Percentiles rank a stretch among this genome's conserved stretches.
phyloP scores from a whole-genome alignment of 2,329 filamentous ascomycete genomes.

The Trichophaea hybrida region DNA sequence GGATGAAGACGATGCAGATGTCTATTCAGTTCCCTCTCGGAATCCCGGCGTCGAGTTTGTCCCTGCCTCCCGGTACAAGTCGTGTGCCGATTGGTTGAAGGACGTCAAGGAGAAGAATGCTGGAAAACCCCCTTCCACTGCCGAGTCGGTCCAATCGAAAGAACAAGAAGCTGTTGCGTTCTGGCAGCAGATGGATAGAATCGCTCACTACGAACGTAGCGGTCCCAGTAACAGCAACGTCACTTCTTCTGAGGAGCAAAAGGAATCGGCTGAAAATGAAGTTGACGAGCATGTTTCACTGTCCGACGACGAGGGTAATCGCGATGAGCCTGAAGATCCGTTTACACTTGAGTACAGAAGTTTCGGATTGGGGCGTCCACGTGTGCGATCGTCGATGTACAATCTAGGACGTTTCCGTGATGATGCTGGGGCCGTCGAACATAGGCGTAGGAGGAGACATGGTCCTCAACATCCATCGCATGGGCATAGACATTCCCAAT shows the following conservation, averaged over 20 bases:
- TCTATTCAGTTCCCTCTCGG: neutral
- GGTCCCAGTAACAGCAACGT: neutral
- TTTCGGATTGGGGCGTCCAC: neutral
- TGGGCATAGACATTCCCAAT: conserved; percentile 1
- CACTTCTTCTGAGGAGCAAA: neutral
- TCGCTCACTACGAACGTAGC: neutral
- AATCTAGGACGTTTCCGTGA: neutral
- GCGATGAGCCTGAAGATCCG: neutral
- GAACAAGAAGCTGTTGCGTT: neutral
- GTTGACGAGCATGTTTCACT: neutral
- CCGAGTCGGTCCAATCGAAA: neutral
- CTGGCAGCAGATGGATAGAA: conserved; percentile 6
- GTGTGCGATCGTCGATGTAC: neutral
- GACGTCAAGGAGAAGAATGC: neutral
- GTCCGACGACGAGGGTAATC: conserved; percentile 2
- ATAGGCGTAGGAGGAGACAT: neutral
- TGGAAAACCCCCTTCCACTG: neutral
- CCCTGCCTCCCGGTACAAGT: neutral
- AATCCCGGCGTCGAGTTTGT: neutral
- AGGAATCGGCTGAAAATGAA: neutral
- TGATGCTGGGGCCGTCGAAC: neutral
- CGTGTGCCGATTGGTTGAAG: conserved; percentile 1
- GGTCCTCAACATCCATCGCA: neutral
- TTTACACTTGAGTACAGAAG: neutral
- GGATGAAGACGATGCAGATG: neutral